Percentiles rank a stretch among this genome's conserved stretches.
Evolutionary conservation across 2,329 filamentous ascomycete genomes (phyloP).

Genomic region (Helicocarpus griseus): DNA sequence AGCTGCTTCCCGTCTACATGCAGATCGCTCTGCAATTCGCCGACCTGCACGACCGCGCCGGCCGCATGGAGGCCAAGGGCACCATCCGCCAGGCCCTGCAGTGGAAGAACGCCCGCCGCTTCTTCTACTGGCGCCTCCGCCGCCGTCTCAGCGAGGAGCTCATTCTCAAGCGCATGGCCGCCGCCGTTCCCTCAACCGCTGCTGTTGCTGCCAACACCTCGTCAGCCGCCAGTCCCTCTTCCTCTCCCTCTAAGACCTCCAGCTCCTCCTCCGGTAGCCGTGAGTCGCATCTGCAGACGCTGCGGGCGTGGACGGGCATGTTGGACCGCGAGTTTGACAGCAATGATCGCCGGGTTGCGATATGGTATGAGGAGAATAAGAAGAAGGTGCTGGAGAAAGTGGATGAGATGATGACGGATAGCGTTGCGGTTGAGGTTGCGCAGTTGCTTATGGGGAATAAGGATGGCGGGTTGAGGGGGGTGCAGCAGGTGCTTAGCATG

Average conservation of each 20-base stretch:
- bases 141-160: slow-evolving; percentile 95
- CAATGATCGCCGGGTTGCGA: slow-evolving; percentile 72
- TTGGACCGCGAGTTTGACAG: slow-evolving; percentile 57
- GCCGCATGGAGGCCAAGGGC: slow-evolving; percentile 97
- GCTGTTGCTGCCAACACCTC: slow-evolving; percentile 25
- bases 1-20: slow-evolving; percentile 81
- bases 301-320: slow-evolving; percentile 76
- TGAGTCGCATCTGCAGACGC: slow-evolving; percentile 58
- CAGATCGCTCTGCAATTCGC: slow-evolving; percentile 97
- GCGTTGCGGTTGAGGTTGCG: slow-evolving; percentile 59
- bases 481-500: slow-evolving; percentile 75
- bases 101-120: slow-evolving; percentile 84
- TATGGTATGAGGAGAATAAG: slow-evolving; percentile 95
- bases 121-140: slow-evolving; percentile 99
- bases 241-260: slow-evolving; percentile 12
- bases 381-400: slow-evolving; percentile 75
- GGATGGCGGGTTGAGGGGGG: slow-evolving; percentile 68
- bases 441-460: slow-evolving; percentile 56
- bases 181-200: slow-evolving; percentile 27
- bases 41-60: slow-evolving; percentile 91
- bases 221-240: slow-evolving; percentile 29
- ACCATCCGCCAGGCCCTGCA: slow-evolving; percentile 74
- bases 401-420: slow-evolving; percentile 69
- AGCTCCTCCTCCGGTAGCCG: slow-evolving; percentile 43
- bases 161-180: slow-evolving; percentile 78